phyloP scores from a whole-genome alignment of 164 flowering plant species.

The Liquidambar formosana region DNA sequence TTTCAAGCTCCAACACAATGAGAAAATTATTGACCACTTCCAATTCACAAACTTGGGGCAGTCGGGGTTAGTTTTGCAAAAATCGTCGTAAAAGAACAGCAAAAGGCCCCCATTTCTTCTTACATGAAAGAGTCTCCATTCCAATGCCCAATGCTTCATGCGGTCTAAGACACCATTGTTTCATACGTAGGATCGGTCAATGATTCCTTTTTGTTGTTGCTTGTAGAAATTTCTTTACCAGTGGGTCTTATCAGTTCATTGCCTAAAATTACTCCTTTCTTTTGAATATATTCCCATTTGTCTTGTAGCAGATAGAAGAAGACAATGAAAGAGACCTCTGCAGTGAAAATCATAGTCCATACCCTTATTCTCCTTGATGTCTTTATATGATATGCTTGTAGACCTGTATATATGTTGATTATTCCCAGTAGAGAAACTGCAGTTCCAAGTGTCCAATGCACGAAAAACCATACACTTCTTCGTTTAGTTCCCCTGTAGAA shows the following conservation, averaged over 20 bases:
- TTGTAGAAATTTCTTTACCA: slow-evolving; percentile 5
- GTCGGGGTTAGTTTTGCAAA: no score
- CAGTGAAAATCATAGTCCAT: slow-evolving; percentile 50
- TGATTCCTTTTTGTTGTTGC: slow-evolving; percentile 10
- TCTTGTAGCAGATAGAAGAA: slow-evolving; percentile 54
- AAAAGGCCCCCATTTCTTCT: no score
- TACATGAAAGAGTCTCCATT: no score
- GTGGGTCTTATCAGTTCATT: slow-evolving; percentile 13
- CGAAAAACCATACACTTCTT: slow-evolving; percentile 48
- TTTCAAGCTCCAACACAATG: no score
- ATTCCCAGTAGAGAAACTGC: slow-evolving; percentile 39
- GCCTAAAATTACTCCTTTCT: slow-evolving; percentile 34
- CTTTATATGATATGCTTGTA: slow-evolving; percentile 44
- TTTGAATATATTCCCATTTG: slow-evolving; percentile 48
- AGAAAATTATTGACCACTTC: no score
- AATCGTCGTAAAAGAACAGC: no score
- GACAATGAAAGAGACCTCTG: slow-evolving; percentile 28
- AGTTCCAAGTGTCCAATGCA: slow-evolving; percentile 56
- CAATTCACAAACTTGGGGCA: no score
- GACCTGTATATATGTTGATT: slow-evolving; percentile 49
- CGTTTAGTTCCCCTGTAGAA: slow-evolving; percentile 37
- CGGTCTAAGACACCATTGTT: background rate
- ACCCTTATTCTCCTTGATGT: slow-evolving; percentile 35
- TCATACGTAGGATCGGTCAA: slow-evolving; percentile 1
- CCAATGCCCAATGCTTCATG: no score